phyloP scores from a whole-genome alignment of 805 yeast species.

The Lipomyces starkeyi region DNA sequence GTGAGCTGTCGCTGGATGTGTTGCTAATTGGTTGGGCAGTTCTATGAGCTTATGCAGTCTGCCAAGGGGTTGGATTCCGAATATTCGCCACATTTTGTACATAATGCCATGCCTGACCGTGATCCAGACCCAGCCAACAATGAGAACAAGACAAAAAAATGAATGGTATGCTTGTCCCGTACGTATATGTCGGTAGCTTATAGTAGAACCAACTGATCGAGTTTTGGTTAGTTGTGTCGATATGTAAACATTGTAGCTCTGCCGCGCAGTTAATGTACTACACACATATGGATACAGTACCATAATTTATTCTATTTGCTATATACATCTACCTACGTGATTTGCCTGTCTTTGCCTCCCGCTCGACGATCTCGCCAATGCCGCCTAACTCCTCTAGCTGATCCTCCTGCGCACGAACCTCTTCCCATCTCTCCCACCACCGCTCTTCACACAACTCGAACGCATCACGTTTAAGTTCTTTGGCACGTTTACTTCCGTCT shows the following conservation, averaged over 20 bases:
- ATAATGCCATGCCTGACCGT: not conserved
- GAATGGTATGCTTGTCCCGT: not conserved
- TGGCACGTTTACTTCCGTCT: constrained; percentile 84
- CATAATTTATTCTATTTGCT: not conserved
- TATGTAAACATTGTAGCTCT: not conserved
- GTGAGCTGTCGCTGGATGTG: not conserved
- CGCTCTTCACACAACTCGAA: constrained; percentile 91
- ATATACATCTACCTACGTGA: constrained; percentile 24
- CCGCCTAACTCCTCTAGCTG: constrained; percentile 89
- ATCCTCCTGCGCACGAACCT: constrained; percentile 85
- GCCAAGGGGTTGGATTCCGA: constrained; percentile 48
- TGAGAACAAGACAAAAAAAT: constrained; percentile 1
- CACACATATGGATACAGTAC: constrained; percentile 2
- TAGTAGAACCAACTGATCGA: too few relatives aligned
- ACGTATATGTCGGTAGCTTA: too few relatives aligned
- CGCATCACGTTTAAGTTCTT: constrained; percentile 83
- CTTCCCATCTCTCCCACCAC: constrained; percentile 99
- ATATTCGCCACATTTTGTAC: constrained; percentile 34
- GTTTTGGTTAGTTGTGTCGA: too few relatives aligned
- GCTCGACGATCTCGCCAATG: constrained; percentile 84
- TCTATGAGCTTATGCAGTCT: constrained; percentile 54
- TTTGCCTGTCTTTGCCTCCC: constrained; percentile 52
- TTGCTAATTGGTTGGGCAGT: constrained; percentile 30
- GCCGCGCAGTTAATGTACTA: not conserved
- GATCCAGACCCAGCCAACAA: not conserved